Evolutionary conservation across 306 rosid species (phyloP).

Genomic region (Vigna radiata): DNA sequence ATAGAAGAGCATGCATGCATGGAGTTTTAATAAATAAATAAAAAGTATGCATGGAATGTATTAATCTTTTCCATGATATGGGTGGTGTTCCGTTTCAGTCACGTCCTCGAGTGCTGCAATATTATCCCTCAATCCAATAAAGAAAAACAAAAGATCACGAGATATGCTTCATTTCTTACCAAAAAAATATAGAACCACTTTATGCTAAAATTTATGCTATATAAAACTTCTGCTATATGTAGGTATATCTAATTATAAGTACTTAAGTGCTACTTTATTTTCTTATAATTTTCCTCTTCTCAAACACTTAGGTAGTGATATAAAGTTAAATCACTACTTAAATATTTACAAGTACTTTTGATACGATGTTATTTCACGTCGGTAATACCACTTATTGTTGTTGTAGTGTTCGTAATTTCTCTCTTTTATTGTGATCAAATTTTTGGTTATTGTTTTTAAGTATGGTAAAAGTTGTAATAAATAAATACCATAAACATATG

Average conservation of each 20-base stretch:
- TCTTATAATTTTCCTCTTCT: not conserved
- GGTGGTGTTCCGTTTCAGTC: constrained; percentile 45
- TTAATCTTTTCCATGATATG: not conserved
- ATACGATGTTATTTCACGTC: no score
- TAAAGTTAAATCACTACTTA: not conserved
- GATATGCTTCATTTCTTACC: not conserved
- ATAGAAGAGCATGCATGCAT: no score
- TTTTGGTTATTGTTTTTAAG: no score
- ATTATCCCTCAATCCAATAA: no score
- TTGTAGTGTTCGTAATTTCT: no score
- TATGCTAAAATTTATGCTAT: not conserved
- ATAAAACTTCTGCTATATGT: not conserved
- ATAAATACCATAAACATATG: no score
- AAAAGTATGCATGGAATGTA: not conserved
- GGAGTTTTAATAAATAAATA: no score
- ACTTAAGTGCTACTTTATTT: not conserved
- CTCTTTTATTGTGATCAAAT: no score
- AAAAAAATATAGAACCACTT: not conserved
- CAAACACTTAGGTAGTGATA: no score
- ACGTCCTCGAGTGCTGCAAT: constrained; percentile 34
- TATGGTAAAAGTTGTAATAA: no score
- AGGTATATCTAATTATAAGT: not conserved
- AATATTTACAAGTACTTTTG: not conserved
- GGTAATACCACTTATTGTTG: no score
- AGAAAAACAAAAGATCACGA: not conserved